phyloP scores from a whole-genome alignment of 192 early-diverging fungal species.

The Geosiphon pyriformis region DNA sequence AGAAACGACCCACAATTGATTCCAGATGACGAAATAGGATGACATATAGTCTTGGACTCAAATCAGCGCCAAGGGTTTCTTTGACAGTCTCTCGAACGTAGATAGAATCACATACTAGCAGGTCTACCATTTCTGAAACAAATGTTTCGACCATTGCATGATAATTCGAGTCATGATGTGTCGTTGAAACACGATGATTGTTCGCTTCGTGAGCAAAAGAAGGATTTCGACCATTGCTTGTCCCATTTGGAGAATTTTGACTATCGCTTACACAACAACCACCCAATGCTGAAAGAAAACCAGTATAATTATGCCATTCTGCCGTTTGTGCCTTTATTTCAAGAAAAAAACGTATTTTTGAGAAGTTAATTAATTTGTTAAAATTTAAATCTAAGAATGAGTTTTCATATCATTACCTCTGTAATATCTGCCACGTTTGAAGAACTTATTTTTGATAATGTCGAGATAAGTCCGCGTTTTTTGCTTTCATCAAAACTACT shows the following conservation, averaged over 20 bases:
- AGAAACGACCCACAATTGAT: conserved; percentile 51
- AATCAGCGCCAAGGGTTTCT: conserved; percentile 74
- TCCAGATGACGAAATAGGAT: conserved; percentile 55
- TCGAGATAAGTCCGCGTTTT: conserved; percentile 28
- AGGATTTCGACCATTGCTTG: neutral
- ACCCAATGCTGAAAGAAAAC: conserved; percentile 75
- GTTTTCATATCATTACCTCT: too few relatives aligned
- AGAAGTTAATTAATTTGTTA: too few relatives aligned
- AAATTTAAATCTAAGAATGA: too few relatives aligned
- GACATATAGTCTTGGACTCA: conserved; percentile 59
- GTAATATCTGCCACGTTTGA: conserved; percentile 20
- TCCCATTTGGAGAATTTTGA: neutral
- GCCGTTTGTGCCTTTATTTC: conserved; percentile 30
- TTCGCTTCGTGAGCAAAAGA: conserved; percentile 16
- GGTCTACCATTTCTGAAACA: conserved; percentile 63
- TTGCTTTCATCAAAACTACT: conserved; percentile 32
- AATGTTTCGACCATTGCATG: conserved; percentile 61
- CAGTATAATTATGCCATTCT: conserved; percentile 79
- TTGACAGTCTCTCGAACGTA: conserved; percentile 70
- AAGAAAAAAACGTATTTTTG: too few relatives aligned
- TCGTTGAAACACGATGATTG: conserved; percentile 1
- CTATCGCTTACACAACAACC: conserved; percentile 55
- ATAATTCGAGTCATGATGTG: conserved; percentile 28
- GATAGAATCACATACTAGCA: conserved; percentile 68
- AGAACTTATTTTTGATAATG: neutral